phyloP scores from a whole-genome alignment of 768 basidiomycete species.

The Pulveroboletus sp. region DNA sequence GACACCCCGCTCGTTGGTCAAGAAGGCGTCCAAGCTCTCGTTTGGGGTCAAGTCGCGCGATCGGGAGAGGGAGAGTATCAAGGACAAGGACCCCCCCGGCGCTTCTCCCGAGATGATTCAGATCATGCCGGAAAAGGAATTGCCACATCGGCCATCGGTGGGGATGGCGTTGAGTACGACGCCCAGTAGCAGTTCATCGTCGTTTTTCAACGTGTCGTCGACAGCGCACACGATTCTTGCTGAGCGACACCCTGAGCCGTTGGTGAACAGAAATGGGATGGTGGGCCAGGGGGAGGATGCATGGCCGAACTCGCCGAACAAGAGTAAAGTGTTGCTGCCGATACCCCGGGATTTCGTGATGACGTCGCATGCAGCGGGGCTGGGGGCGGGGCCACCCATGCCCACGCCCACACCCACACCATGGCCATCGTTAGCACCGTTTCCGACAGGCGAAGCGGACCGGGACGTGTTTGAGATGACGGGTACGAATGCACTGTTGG shows the following conservation, averaged over 20 bases:
- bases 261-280: constrained; percentile 22
- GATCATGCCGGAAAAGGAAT: constrained; percentile 43
- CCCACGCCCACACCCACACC: constrained; percentile 34
- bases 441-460: constrained; percentile 67
- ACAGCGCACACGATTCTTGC: constrained; percentile 42
- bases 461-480: constrained; percentile 69
- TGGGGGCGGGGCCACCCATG: constrained; percentile 4
- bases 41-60: constrained; percentile 64
- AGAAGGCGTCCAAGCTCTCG: constrained; percentile 77
- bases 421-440: constrained; percentile 42
- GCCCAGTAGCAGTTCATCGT: constrained; percentile 75
- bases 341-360: constrained; percentile 71
- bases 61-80: constrained; percentile 39
- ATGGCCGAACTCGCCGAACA: constrained; percentile 54
- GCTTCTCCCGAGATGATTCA: no score
- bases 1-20: constrained; percentile 55
- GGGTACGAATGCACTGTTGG: constrained; percentile 76
- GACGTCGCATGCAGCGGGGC: no score
- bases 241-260: constrained; percentile 32
- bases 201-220: constrained; percentile 80
- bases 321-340: constrained; percentile 69
- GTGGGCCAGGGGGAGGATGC: no score
- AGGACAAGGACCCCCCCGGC: constrained; percentile 46
- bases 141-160: constrained; percentile 41
- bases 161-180: constrained; percentile 57